Percentiles rank a stretch among this genome's conserved stretches.
Conservation (phyloP, 2,329 filamentous ascomycete species). For the Neobulgaria alba region DNA sequence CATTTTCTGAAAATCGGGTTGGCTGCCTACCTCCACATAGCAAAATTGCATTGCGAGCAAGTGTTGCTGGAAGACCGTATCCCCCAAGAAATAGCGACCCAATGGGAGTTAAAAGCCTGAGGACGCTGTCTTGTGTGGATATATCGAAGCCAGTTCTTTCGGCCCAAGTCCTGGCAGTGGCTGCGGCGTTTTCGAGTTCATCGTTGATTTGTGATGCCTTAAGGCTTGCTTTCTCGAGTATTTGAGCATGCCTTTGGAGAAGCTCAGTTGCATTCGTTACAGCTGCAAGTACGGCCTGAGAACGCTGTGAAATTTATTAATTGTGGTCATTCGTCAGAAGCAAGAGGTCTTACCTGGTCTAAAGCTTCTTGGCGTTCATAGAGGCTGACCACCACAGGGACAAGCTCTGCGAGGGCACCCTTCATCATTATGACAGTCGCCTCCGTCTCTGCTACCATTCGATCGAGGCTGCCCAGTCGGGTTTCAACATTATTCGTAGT, state of each 20-base stretch:
- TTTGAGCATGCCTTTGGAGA: slow-evolving; percentile 17
- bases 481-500: slow-evolving; percentile 15
- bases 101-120: slow-evolving; percentile 13
- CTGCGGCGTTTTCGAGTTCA: slow-evolving; percentile 18
- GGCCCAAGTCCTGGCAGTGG: slow-evolving; percentile 14
- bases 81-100: slow-evolving; percentile 18
- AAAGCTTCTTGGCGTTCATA: slow-evolving; percentile 18
- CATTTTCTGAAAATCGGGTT: neutral
- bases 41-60: slow-evolving; percentile 15
- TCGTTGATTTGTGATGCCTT: slow-evolving; percentile 18
- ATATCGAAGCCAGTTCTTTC: slow-evolving; percentile 8
- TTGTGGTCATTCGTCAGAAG: neutral
- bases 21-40: slow-evolving; percentile 2
- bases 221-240: slow-evolving; percentile 19
- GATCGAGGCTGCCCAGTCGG: slow-evolving; percentile 16
- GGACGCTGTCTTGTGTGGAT: slow-evolving; percentile 13
- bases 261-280: slow-evolving; percentile 21
- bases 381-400: slow-evolving; percentile 14
- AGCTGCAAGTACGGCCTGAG: slow-evolving; percentile 12
- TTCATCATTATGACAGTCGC: slow-evolving; percentile 12
- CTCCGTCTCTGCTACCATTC: slow-evolving; percentile 17
- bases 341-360: slow-evolving; percentile 17
- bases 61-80: slow-evolving; percentile 19
- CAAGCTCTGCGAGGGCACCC: slow-evolving; percentile 15
- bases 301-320: slow-evolving; percentile 14